A percentile compares a stretch with the other conserved stretches of the same genome.
Evolutionary conservation across 2,329 filamentous ascomycete species (phyloP).

Genomic region (Cladosporium colombiae): DNA sequence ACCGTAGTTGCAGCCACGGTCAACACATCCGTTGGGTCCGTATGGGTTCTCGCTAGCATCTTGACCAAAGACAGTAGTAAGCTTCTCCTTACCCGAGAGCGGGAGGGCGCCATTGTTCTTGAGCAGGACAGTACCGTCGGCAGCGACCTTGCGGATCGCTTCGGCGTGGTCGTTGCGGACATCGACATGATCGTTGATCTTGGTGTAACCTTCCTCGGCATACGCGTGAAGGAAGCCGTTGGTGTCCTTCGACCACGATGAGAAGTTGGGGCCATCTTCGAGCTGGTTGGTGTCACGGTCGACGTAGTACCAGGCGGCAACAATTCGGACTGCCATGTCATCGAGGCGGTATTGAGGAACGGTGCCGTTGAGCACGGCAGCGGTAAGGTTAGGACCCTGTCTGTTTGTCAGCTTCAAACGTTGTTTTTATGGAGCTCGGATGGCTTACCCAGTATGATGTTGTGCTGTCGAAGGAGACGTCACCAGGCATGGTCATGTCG

Average conservation of each 20-base stretch:
- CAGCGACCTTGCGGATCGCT: slow-evolving; percentile 74
- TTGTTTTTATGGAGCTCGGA: not conserved
- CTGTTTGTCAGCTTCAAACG: not conserved
- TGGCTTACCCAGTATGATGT: slow-evolving; percentile 49
- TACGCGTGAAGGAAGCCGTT: slow-evolving; percentile 68
- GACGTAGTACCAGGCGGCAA: slow-evolving; percentile 66
- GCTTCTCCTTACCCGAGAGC: slow-evolving; percentile 71
- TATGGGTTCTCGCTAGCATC: slow-evolving; percentile 74
- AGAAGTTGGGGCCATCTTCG: slow-evolving; percentile 70
- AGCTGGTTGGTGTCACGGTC: slow-evolving; percentile 54
- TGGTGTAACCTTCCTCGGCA: slow-evolving; percentile 61
- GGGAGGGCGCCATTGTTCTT: slow-evolving; percentile 82
- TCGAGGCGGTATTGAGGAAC: slow-evolving; percentile 82
- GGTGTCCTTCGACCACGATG: slow-evolving; percentile 80
- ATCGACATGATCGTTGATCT: slow-evolving; percentile 78
- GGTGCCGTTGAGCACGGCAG: slow-evolving; percentile 86
- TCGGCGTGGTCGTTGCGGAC: slow-evolving; percentile 74
- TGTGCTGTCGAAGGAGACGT: slow-evolving; percentile 73
- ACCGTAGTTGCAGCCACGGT: slow-evolving; percentile 64
- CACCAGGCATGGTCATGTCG: slow-evolving; percentile 89
- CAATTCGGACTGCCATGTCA: slow-evolving; percentile 85
- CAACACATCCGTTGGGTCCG: slow-evolving; percentile 77
- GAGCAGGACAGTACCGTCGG: slow-evolving; percentile 80
- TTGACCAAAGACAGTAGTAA: slow-evolving; percentile 75
- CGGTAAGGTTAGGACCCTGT: slow-evolving; percentile 75